These are phyloP conservation scores for Sporothrix euskadiensis DNA, from an alignment of 2,329 filamentous ascomycete species.

Conservation along the genomic window DNA sequence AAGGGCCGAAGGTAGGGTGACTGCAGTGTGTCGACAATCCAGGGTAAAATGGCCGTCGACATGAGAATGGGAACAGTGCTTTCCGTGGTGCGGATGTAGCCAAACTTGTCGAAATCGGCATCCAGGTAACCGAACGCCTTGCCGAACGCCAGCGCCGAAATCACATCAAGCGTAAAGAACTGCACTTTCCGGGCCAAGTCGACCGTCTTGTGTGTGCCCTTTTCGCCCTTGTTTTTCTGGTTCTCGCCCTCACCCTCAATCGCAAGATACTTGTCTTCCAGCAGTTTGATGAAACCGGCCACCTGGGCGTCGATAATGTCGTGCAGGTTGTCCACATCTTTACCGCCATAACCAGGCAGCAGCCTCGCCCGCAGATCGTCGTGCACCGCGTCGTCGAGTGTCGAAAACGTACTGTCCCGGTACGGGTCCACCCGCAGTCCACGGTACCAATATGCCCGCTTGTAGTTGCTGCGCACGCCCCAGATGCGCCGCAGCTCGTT, in stretches of 20 bases:
- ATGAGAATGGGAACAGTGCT: constrained; percentile 45
- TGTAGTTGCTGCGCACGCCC: constrained; percentile 36
- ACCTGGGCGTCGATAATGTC: constrained; percentile 49
- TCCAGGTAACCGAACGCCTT: constrained; percentile 50
- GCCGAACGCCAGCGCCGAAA: constrained; percentile 54
- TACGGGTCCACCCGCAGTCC: constrained; percentile 53
- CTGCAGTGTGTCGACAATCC: constrained; percentile 44
- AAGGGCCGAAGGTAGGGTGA: constrained; percentile 42
- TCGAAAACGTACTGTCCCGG: constrained; percentile 53
- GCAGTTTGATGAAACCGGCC: constrained; percentile 47
- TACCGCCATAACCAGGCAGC: constrained; percentile 36
- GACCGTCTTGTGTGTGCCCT: constrained; percentile 35
- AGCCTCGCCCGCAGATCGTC: constrained; percentile 42
- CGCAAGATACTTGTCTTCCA: constrained; percentile 45
- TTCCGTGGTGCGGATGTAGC: constrained; percentile 44
- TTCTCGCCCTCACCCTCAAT: constrained; percentile 42
- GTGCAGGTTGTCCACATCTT: constrained; percentile 38
- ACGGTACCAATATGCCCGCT: constrained; percentile 47
- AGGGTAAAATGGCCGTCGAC: constrained; percentile 47
- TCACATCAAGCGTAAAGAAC: constrained; percentile 58
- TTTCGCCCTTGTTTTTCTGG: constrained; percentile 44
- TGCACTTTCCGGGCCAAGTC: constrained; percentile 52
- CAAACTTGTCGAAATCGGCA: constrained; percentile 49
- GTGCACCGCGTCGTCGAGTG: constrained; percentile 51
- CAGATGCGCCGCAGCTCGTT: constrained; percentile 39